Base-by-base conservation (phyloP, 306 rosid genomes). In the Vigna mungo region DNA sequence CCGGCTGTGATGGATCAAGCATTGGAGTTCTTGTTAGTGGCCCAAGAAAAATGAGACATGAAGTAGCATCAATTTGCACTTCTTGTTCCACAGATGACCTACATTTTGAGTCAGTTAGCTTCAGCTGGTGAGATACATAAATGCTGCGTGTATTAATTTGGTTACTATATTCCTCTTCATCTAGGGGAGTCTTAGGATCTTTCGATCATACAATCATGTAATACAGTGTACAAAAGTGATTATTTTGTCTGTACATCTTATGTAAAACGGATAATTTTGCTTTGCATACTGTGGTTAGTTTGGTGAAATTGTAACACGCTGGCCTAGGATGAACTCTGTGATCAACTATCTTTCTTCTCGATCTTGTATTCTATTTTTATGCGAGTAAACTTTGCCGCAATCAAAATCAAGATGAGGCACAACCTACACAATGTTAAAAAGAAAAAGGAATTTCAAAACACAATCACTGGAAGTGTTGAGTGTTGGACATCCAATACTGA, bases 21-120 rank as follows among this genome's bases (percentile, higher is more conserved):
- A 43, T 83, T 18, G 90, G 90, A 67, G 88, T 87, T 68, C 69
- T 85, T 60, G 93, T 81, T 5, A 84, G 90, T 21, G 90, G 88
- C 2, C 89, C 90, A 66, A 81, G 71, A 73, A 81, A 69, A 52
- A 76, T 83, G 88, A 87, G 84, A 72, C 88, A 83, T 27, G 84
- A 89, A 65, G 90, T 83, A 58, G 93, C 93, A 46, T 81, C 81
- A 11, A 79, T 85, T 13, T 89, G 86, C 49, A 72, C 76, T 20
- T 83, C 88, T 17, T 46, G 72, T n/a, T 46, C 18, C 9, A 73
- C 70, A 14, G 52, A 81, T 15, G 85, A 83, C 72, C 27, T 79
- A 6, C 81, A 85, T 32, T 85, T 81, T 66, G 72, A 85, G 74
- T 89, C 88, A 59, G 65, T 81, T 43, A 87, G 93, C 78, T 85